Conservation (phyloP, 1,284 basidiomycete genomes). For the Cerrena zonata region DNA sequence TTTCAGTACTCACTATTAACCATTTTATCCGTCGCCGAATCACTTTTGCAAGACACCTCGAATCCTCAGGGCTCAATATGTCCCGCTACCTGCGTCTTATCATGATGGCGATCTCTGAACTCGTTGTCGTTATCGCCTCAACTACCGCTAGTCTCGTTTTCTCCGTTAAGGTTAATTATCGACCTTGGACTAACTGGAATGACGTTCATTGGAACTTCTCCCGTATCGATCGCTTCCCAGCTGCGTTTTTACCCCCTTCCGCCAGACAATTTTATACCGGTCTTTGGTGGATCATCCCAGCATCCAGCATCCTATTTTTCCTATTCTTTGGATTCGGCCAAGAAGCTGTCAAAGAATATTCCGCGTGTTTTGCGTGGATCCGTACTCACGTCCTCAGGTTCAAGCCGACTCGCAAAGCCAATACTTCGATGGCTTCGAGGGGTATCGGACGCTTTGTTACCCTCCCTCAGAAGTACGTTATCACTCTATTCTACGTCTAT, state of each 20-base stretch:
- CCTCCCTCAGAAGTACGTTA: no score
- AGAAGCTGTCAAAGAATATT: conserved; percentile 21
- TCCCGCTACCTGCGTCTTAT: conserved; percentile 16
- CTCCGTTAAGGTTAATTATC: conserved; percentile 23
- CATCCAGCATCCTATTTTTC: conserved; percentile 23
- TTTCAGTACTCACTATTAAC: conserved; percentile 6
- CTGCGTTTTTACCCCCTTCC: not conserved
- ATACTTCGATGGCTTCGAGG: no score
- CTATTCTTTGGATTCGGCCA: conserved; percentile 25
- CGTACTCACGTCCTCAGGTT: no score
- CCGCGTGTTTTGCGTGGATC: no score
- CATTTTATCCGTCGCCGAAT: conserved; percentile 11
- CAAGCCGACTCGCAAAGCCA: no score
- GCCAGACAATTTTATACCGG: conserved; percentile 2
- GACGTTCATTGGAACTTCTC: conserved; percentile 33
- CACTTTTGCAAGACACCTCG: conserved; percentile 16
- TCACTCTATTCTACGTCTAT: no score
- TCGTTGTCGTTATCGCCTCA: conserved; percentile 20
- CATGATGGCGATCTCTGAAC: conserved; percentile 20
- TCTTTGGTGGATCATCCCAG: conserved; percentile 18
- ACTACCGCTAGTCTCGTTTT: conserved; percentile 21
- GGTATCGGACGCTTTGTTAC: no score
- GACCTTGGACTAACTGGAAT: conserved; percentile 33
- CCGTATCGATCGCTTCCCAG: conserved; percentile 14
- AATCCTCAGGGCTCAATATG: conserved; percentile 11